These are phyloP conservation scores for Podospora appendiculata DNA, from an alignment of 495 filamentous ascomycete genomes.

Conservation along the genomic window DNA sequence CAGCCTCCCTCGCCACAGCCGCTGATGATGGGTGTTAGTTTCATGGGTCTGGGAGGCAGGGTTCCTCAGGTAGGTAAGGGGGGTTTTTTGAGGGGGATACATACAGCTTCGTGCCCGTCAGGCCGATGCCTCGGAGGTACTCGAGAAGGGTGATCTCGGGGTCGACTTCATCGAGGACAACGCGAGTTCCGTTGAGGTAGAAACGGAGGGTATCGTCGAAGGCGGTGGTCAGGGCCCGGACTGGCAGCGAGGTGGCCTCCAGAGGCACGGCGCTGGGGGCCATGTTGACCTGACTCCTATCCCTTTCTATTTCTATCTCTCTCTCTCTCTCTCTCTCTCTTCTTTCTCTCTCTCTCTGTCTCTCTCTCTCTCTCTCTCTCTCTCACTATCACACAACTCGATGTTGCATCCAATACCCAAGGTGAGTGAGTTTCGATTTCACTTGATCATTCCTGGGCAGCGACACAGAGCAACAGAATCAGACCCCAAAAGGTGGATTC, in stretches of 20 bases:
- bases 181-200: slow-evolving; percentile 92
- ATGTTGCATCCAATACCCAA: not conserved
- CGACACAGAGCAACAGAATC: too few relatives aligned
- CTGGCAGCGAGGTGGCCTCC: slow-evolving; percentile 20
- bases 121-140: slow-evolving; percentile 81
- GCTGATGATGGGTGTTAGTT: slow-evolving; percentile 28
- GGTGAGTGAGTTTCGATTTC: not conserved
- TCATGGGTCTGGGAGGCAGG: slow-evolving; percentile 3
- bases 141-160: slow-evolving; percentile 90
- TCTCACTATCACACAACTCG: not conserved
- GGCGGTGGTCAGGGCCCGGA: slow-evolving; percentile 25
- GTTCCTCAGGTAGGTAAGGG: not conserved
- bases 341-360: not conserved
- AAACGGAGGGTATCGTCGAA: slow-evolving; percentile 60
- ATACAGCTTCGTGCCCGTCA: slow-evolving; percentile 64
- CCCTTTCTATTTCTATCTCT: not conserved
- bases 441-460: not conserved
- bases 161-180: slow-evolving; percentile 72
- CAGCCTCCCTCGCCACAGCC: slow-evolving; percentile 94
- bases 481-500: too few relatives aligned
- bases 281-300: slow-evolving; percentile 21
- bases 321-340: not conserved
- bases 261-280: slow-evolving; percentile 39
- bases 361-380: not conserved
- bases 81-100: slow-evolving; percentile 10